Base-by-base conservation (phyloP, 2,329 filamentous ascomycete genomes). In the Fusarium bactridioides region DNA sequence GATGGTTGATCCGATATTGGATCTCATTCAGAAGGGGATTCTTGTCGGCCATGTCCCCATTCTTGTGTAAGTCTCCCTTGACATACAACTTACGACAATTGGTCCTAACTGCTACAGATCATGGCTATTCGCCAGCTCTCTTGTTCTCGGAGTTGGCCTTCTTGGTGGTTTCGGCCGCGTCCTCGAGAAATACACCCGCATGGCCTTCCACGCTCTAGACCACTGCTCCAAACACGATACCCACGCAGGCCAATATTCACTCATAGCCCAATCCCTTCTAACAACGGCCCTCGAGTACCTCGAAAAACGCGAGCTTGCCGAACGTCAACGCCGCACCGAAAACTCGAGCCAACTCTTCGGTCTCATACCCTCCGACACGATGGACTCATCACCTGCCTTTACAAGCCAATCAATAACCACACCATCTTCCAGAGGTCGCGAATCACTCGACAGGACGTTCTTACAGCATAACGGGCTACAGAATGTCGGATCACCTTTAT, bases 311-410 rank as follows among this genome's bases (percentile, higher is more conserved):
- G 86, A 88, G 59, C 77, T 84, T 0, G 80, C 83, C 23, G 86
- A 88, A 61, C 81, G 86, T 0, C 78, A 82, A 29, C 82, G 82
- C 3, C 82, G 86, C 15, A 86, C 85, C 0, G 85, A 88, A 64
- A 86, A 80, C 73, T 88, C 86, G 0, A 85, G 85, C 16, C 85
- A 86, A 67, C 73, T 88, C 0, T 88, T 88, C 45, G 86, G 86
- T 0, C 77, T 88, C 1, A 80, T 87, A 10, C 84, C 84, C 0
- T 79, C 60, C 19, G 75, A 67, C 12, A 66, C 40, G 11, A 50
- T 61, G 18, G 45, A 51, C 7, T 66, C 73, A n/a, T 70, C 76
- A 0, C 74, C 77, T 0, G 31, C 60, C 2, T 48, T 67, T 3
- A 40, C 70, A 10, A 67, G 60, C 10, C 54, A 70, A 10, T 53